These are phyloP conservation scores for Monosporascus sp. DNA, from an alignment of 2,329 filamentous ascomycete species.

Conservation along the genomic window DNA sequence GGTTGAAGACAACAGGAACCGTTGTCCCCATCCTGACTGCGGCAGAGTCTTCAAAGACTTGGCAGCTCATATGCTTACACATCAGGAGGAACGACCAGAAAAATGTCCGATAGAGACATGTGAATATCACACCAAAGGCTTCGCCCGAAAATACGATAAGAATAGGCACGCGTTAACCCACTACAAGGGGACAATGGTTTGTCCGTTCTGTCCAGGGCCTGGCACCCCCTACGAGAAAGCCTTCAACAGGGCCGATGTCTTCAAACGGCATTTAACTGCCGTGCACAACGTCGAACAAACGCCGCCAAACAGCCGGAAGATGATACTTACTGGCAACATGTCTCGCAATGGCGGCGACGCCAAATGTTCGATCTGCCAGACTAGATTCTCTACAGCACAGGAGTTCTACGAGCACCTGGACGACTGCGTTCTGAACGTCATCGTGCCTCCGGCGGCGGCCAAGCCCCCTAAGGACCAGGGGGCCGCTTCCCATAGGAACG, in stretches of 20 bases:
- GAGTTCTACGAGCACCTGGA: constrained; percentile 97
- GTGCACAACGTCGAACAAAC: constrained; percentile 92
- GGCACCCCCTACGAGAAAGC: constrained; percentile 89
- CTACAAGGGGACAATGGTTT: constrained; percentile 97
- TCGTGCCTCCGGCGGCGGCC: constrained; percentile 40
- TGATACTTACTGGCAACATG: constrained; percentile 26
- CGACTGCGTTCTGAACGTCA: constrained; percentile 55
- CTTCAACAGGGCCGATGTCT: constrained; percentile 92
- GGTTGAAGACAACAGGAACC: constrained; percentile 30
- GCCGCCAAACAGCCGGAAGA: constrained; percentile 85
- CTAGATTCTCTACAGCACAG: constrained; percentile 75
- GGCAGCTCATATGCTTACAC: constrained; percentile 91
- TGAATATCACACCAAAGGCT: constrained; percentile 88
- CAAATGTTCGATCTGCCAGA: constrained; percentile 85
- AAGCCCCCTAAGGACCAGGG: constrained; percentile 23
- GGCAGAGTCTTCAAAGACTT: constrained; percentile 85
- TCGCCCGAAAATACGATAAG: constrained; percentile 94
- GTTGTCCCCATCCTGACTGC: constrained; percentile 79
- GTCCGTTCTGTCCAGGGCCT: constrained; percentile 86
- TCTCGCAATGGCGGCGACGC: constrained; percentile 53
- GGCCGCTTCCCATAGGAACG: constrained; percentile 20
- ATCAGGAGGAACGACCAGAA: constrained; percentile 84
- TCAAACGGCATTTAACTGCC: constrained; percentile 87
- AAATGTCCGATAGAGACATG: constrained; percentile 92
- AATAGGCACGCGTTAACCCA: constrained; percentile 91